Conservation (phyloP, 768 basidiomycete species). For the Lanmaoa pseudosensibilis region DNA sequence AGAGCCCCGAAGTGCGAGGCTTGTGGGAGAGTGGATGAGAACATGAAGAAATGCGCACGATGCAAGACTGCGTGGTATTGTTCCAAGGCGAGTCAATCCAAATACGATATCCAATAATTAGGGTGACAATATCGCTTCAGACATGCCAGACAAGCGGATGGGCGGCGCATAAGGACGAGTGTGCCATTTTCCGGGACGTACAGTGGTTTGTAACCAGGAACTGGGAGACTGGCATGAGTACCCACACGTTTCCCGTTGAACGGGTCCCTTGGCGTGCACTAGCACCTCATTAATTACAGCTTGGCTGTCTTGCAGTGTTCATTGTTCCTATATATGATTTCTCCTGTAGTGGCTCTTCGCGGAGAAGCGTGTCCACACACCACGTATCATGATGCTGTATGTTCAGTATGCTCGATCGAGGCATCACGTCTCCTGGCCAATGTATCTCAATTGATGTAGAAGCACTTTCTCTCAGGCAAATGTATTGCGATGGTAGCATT, state of each 20-base stretch:
- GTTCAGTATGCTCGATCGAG: conserved; percentile 1
- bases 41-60: conserved; percentile 26
- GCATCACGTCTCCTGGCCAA: neutral
- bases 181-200: conserved; percentile 26
- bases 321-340: neutral
- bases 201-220: conserved; percentile 32
- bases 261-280: conserved; percentile 15
- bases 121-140: conserved; percentile 15
- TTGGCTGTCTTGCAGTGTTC: neutral
- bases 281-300: conserved; percentile 7
- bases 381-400: neutral
- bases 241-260: conserved; percentile 23
- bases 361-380: neutral
- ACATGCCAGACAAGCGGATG: conserved; percentile 25
- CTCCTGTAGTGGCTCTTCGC: neutral
- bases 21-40: conserved; percentile 19
- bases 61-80: conserved; percentile 33
- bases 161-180: conserved; percentile 24
- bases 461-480: neutral
- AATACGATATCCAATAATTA: neutral
- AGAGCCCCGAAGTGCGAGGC: conserved; percentile 23
- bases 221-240: conserved; percentile 22
- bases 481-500: conserved; percentile 10
- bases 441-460: conserved; percentile 2
- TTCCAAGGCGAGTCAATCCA: conserved; percentile 24